Evolutionary conservation across 2,329 filamentous ascomycete genomes (phyloP), one percentile per base, ranked within the genome.

Genomic region (Beauveria australis): DNA sequence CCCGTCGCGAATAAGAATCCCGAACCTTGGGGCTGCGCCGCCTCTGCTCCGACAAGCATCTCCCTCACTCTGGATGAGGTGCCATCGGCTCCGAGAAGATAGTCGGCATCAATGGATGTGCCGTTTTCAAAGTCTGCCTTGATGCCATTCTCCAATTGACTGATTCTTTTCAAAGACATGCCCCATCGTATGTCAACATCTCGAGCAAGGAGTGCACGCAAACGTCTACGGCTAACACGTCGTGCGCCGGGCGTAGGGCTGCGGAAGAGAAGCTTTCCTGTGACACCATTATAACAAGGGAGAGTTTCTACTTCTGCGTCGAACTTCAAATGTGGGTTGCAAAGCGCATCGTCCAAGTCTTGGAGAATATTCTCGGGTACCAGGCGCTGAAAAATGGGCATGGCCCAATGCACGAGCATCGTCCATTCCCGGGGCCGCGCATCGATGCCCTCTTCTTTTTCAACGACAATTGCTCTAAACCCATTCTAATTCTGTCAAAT

Each of bases 391-490:
- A 77, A 68, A 6, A 67, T 65, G 1, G 72, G 69, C 65, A 75
- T 69, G 14, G 70, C 74, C 75, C 75, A 77, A 63, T 75, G 74
- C 24, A 76, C 63, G 12, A 73, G 66, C 37, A 76, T 74, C n/a
- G 71, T 72, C 74, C 73, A 75, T 66, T 75, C 73, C 58, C 73
- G 71, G 3, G 61, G 53, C 9, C 72, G 69, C 24, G 66, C 66
- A 9, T 69, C 64, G 59, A 73, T 49, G 55, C 66, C 63, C 1
- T 59, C 54, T 40, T 75, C 73, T 18, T 61, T 53, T 24, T 75
- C 74, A 54, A 70, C 73, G 2, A 75, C 62, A 37, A 64, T 57
- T 6, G 71, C 71, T 5, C 66, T 53, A 61, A 75, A 72, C 28
- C 72, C 73, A 48, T 70, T 67, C 71, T 74, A 30, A 3, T 28